phyloP scores from a whole-genome alignment of 228 moss, liverwort and hornwort species.

The Sphagnum fallax region DNA sequence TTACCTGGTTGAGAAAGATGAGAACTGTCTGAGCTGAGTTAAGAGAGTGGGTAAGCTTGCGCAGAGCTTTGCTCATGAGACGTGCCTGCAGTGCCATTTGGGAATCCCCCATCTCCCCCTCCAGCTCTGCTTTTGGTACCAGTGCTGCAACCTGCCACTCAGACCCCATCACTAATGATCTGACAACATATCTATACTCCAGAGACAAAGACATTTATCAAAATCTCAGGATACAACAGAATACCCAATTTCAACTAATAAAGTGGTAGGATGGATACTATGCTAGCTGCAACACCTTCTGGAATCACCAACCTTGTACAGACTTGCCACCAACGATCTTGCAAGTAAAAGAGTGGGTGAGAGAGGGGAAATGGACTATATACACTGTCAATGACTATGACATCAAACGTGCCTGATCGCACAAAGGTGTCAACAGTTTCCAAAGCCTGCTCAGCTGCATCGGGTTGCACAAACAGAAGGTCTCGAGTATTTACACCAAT shows the following conservation, averaged over 20 bases:
- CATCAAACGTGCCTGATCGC: conserved; percentile 56
- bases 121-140: conserved; percentile 81
- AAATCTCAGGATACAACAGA: background rate
- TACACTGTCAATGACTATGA: conserved; percentile 86
- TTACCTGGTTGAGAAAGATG: conserved; percentile 77
- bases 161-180: background rate
- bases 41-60: conserved; percentile 70
- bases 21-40: conserved; percentile 60
- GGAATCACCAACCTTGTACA: background rate
- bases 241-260: background rate
- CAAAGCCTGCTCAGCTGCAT: conserved; percentile 71
- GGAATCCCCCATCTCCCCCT: conserved; percentile 73
- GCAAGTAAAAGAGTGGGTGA: background rate
- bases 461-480: conserved; percentile 74
- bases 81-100: conserved; percentile 86
- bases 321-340: background rate
- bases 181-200: background rate
- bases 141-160: conserved; percentile 69
- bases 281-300: background rate
- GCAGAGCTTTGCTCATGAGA: conserved; percentile 80
- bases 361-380: conserved; percentile 9
- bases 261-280: background rate
- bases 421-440: conserved; percentile 73
- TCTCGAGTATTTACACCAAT: conserved; percentile 61
- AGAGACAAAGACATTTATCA: background rate